Evolutionary conservation across 176 grass and related monocot genomes (phyloP), one percentile per base, ranked within the genome.

Genomic region (Metroxylon sagu): DNA sequence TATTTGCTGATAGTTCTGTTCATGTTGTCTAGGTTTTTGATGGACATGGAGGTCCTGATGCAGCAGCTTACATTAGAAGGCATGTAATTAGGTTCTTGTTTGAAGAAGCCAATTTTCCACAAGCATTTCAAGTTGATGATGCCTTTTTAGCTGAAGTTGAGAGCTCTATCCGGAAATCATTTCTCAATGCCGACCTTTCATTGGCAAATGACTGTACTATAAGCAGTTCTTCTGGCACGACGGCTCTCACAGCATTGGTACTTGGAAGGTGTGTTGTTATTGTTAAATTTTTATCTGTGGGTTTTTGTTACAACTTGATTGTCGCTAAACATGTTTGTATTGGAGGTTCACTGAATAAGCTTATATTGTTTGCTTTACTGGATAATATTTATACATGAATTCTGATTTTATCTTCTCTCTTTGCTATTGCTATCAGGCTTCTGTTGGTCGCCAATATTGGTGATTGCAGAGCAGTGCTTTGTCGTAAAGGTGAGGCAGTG

Each of bases 401-500:
- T 43, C 35, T 43, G 35, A 43, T 43, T 43, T 35, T 43, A 43
- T 43, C 8, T 12, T 43, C 10, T 43, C 10, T 43, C 35, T 12
- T 43, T 43, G 35, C 1, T 43, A 18, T 67, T 29, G 66, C 14
- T 29, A 16, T 67, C 77, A 97, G 87, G 59, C 52, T 77, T 67
- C 29, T 97, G 16, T 82, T 97, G 59, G 81, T 97, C 15, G 93
- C 93, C 3, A 97, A 97, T 70, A 84, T 76, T 0, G 93, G 93
- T 19, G 93, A 97, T 31, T 97, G 87, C 67, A 78, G 93, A 12
- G 93, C 93, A 17, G 87, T 97, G 19, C 52, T 97, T n/a, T 91
- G 75, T 49, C 61, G 78, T 71, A 91, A 91, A 54, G 93, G 87
- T 0, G 49, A 49, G 16, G 93, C 87, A 14, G 59, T 97, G 28